Evolutionary conservation across 345 rosid genomes (phyloP), one percentile per base, ranked within the genome.

Genomic region (Clausena lansium): DNA sequence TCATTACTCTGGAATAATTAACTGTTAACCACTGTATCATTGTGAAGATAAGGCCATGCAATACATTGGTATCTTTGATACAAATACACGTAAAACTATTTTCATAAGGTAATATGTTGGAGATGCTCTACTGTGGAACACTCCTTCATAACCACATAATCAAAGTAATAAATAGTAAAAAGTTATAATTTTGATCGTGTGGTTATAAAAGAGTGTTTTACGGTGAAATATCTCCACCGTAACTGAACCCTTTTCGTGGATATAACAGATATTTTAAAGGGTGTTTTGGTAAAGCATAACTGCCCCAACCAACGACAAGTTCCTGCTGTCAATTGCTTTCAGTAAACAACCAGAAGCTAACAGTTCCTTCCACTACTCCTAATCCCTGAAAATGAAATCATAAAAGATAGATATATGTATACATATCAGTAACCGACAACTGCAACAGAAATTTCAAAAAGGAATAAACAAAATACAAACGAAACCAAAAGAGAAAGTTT

Each of bases 341-440:
- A 78, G 27, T 20, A 69, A 84, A 80, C 88, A 28, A 82, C 83
- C 79, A 72, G 41, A 11, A 63, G 25, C 71, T 74, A 59, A 54
- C 63, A 45, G 50, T 35, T 61, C 17, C 55, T 39, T 66, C 52
- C 78, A 50, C 78, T 76, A 33, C 78, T 76, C 54, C 78, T 66
- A 76, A 50, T 76, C 64, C 54, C 15, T 41, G 58, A 75, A 76
- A 74, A 61, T 8, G 50, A 54, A 61, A 30, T 36, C 72, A 20
- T 66, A 71, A 79, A 70, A 76, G 17, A 75, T 77, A 66, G 74
- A 33, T n/a, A 1, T 28, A 11, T 3, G 13, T 2, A 13, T 74
- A 77, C 66, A 74, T 17, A 73, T 1, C 28, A 75, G 22, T 71
- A 10, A 27, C 73, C 78, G 85, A 83, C 86, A 35, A 79, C 82